Conservation (phyloP, 2,329 filamentous ascomycete species). For the Fusarium sp. region DNA sequence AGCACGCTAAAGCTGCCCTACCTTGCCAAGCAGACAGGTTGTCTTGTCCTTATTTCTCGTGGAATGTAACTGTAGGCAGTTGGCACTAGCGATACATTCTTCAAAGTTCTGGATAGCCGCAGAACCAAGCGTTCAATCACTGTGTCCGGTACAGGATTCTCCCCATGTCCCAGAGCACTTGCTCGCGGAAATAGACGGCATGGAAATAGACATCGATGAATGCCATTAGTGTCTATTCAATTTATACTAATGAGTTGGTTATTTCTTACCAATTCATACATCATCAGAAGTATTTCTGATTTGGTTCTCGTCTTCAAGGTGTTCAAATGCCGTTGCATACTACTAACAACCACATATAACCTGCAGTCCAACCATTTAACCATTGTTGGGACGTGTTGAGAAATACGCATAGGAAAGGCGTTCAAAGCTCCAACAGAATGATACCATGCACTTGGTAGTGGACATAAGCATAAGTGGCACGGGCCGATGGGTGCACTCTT, state of each 20-base stretch:
- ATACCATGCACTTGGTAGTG: not conserved
- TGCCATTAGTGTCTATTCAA: not conserved
- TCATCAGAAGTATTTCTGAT: not conserved
- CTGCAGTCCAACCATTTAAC: not conserved
- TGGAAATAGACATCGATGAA: not conserved
- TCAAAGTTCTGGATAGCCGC: not conserved
- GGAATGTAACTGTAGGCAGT: not conserved
- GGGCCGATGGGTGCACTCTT: not conserved
- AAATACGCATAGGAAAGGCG: not conserved
- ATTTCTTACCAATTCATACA: not conserved
- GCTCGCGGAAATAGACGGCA: not conserved
- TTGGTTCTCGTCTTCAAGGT: not conserved
- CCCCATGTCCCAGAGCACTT: not conserved
- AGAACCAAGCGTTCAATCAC: not conserved
- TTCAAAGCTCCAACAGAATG: not conserved
- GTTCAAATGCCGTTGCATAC: not conserved
- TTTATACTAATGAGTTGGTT: rapidly evolving
- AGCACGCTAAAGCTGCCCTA: not conserved
- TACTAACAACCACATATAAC: not conserved
- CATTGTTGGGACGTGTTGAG: not conserved
- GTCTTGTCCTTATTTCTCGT: not conserved
- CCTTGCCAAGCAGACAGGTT: not conserved
- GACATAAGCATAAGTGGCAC: not conserved
- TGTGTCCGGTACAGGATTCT: not conserved
- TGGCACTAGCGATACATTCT: not conserved